These are phyloP conservation scores for Mycena vulgaris DNA, from an alignment of 768 basidiomycete species.

Conservation along the genomic window DNA sequence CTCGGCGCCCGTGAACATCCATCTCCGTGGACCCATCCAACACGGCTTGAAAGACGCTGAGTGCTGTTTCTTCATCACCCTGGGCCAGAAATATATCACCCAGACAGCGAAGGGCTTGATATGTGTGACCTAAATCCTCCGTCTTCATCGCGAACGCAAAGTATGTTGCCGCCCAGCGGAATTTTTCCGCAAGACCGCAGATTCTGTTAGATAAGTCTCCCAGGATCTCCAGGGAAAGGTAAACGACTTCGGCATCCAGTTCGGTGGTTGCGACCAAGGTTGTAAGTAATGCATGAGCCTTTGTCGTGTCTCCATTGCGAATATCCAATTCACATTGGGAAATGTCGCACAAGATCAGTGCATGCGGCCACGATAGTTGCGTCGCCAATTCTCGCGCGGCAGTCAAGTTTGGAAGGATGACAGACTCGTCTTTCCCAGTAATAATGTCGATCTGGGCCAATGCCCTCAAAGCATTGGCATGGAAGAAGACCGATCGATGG, in stretches of 20 bases:
- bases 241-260: too few relatives aligned
- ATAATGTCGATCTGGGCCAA: background rate
- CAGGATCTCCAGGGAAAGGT: too few relatives aligned
- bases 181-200: background rate
- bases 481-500: background rate
- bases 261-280: background rate
- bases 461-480: background rate
- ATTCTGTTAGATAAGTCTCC: conserved; percentile 1
- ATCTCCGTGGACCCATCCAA: conserved; percentile 8
- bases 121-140: background rate
- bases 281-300: background rate
- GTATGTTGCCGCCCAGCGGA: conserved; percentile 1
- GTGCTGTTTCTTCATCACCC: background rate
- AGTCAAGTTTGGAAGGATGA: background rate
- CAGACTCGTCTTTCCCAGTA: background rate
- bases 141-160: conserved; percentile 10
- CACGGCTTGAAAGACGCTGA: conserved; percentile 2
- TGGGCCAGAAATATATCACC: conserved; percentile 10
- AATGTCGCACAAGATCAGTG: background rate
- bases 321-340: background rate
- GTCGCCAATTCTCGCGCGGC: background rate
- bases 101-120: background rate
- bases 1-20: conserved; percentile 3
- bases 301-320: background rate
- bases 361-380: background rate